Percentiles rank a stretch among this genome's conserved stretches.
Evolutionary conservation across 768 basidiomycete species (phyloP).

Genomic region (Xerocomellus chrysenteron): DNA sequence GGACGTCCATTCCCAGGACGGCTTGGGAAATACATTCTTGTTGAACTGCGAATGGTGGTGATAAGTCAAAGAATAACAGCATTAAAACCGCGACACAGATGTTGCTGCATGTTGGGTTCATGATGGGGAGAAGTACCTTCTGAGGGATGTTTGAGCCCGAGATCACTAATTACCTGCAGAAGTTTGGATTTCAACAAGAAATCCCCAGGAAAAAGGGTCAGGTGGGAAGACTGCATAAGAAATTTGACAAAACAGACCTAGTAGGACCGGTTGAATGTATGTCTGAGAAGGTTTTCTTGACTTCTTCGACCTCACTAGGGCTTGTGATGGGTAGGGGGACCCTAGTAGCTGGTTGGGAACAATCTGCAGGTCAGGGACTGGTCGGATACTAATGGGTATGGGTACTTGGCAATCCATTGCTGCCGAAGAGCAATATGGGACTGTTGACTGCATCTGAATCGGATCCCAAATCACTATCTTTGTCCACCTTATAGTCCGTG

Average conservation of each 20-base stretch:
- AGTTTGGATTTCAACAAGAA: slow-evolving; percentile 98
- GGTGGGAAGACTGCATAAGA: background rate
- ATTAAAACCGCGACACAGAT: background rate
- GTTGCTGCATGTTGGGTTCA: too few relatives aligned
- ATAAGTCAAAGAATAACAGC: slow-evolving; percentile 1
- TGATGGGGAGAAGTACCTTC: slow-evolving; percentile 88
- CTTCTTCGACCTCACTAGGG: slow-evolving; percentile 71
- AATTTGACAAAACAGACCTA: slow-evolving; percentile 56
- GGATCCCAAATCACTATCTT: too few relatives aligned
- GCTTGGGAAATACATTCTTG: slow-evolving; percentile 99
- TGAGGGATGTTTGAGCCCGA: slow-evolving; percentile 99
- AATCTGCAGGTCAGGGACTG: too few relatives aligned
- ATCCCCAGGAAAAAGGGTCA: slow-evolving; percentile 57
- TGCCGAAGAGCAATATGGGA: too few relatives aligned
- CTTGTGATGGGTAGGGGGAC: too few relatives aligned
- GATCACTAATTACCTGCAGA: slow-evolving; percentile 94
- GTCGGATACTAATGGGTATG: too few relatives aligned
- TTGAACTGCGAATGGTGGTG: slow-evolving; percentile 62
- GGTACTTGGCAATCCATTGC: too few relatives aligned
- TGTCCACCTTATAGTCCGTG: too few relatives aligned
- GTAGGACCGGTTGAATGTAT: slow-evolving; percentile 99
- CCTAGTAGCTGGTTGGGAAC: too few relatives aligned
- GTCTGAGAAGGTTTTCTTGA: slow-evolving; percentile 98
- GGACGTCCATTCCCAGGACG: slow-evolving; percentile 98
- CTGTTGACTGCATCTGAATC: too few relatives aligned